These are phyloP conservation scores for Pyrrhoderma noxium DNA, from an alignment of 1,284 basidiomycete species.

Conservation along the genomic window DNA sequence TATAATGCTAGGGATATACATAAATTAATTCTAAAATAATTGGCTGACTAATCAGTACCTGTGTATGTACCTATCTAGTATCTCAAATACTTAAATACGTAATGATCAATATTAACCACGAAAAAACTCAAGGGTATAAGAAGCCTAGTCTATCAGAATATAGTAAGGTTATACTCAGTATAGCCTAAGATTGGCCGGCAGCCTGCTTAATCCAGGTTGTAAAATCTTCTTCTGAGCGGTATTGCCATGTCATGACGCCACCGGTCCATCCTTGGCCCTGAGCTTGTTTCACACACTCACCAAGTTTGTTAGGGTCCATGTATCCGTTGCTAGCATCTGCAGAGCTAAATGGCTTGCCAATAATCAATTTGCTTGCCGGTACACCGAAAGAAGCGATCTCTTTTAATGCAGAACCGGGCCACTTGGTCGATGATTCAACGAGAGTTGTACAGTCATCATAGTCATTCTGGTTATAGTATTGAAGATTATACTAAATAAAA, in stretches of 20 bases:
- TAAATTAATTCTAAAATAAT: too few relatives aligned
- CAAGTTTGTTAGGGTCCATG: conserved; percentile 20
- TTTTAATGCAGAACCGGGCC: conserved; percentile 21
- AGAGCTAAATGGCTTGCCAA: conserved; percentile 22
- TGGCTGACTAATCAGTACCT: too few relatives aligned
- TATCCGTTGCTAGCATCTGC: conserved; percentile 22
- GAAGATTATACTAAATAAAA: conserved; percentile 11
- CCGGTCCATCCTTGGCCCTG: conserved; percentile 21
- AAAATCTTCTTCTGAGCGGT: neutral
- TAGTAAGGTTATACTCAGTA: too few relatives aligned
- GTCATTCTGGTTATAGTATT: conserved; percentile 17
- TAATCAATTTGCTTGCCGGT: conserved; percentile 21
- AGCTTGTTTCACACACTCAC: conserved; percentile 20
- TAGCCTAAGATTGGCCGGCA: too few relatives aligned
- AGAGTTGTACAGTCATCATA: conserved; percentile 21
- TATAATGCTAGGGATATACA: too few relatives aligned
- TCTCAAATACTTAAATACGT: too few relatives aligned
- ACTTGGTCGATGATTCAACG: conserved; percentile 18
- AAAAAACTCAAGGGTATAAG: too few relatives aligned
- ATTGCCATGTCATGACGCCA: conserved; percentile 22
- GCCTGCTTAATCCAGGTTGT: too few relatives aligned
- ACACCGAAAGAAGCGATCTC: conserved; percentile 22
- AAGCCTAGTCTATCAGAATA: too few relatives aligned
- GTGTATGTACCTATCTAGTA: too few relatives aligned
- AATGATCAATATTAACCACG: too few relatives aligned